A percentile compares a stretch with the other conserved stretches of the same genome.
phyloP scores from a whole-genome alignment of 768 basidiomycete species.

The Xerocomus brunneocitrinus region DNA sequence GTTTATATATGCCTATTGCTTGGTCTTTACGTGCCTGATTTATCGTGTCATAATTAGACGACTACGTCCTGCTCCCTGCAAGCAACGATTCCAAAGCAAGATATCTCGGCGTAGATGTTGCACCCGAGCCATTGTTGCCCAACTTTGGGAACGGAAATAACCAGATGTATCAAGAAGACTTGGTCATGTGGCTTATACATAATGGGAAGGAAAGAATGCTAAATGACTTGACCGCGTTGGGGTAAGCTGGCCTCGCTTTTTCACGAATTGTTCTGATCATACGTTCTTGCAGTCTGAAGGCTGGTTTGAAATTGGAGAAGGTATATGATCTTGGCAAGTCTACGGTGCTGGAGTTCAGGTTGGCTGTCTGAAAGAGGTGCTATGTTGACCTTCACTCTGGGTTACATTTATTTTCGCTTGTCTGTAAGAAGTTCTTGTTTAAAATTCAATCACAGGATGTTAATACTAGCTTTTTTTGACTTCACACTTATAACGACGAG shows the following conservation, averaged over 20 bases:
- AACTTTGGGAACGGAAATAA: conserved; percentile 43
- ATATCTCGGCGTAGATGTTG: conserved; percentile 21
- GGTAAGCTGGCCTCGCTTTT: conserved; percentile 8
- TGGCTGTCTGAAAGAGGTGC: conserved; percentile 6
- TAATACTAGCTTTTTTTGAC: too few relatives aligned
- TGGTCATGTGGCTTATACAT: conserved; percentile 41
- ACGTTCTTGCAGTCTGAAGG: conserved; percentile 8
- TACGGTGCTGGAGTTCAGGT: conserved; percentile 23
- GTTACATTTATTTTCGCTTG: too few relatives aligned
- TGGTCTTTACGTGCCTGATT: background rate
- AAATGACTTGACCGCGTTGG: conserved; percentile 36
- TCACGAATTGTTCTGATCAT: too few relatives aligned
- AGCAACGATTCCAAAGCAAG: conserved; percentile 5
- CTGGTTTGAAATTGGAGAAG: conserved; percentile 21
- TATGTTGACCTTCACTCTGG: too few relatives aligned
- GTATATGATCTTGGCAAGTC: conserved; percentile 27
- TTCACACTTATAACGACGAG: too few relatives aligned
- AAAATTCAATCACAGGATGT: too few relatives aligned
- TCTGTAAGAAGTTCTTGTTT: too few relatives aligned
- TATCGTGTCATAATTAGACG: conserved; percentile 10
- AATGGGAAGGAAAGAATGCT: conserved; percentile 43
- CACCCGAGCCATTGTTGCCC: conserved; percentile 34
- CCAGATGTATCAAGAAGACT: conserved; percentile 40
- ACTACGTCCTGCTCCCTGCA: conserved; percentile 18
- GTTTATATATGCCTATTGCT: background rate